Evolutionary conservation across 441 rosid genomes (phyloP).

Genomic region (Macaranga tanarius): DNA sequence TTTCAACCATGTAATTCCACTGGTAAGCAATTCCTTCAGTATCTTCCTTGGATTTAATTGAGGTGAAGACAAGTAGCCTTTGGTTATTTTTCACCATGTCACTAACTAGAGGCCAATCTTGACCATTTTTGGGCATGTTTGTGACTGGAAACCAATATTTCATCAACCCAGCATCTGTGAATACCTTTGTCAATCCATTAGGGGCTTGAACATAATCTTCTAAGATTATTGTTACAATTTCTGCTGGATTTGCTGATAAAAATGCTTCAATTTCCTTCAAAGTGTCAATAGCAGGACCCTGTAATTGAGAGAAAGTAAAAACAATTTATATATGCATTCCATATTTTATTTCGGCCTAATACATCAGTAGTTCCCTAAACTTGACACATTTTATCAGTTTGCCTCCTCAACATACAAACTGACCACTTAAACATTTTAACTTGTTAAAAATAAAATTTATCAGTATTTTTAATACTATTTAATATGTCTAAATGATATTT

Average conservation of each 20-base stretch:
- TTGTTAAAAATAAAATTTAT: no score
- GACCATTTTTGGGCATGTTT: slow-evolving; percentile 65
- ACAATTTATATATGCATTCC: no score
- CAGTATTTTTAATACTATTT: no score
- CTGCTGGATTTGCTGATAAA: slow-evolving; percentile 57
- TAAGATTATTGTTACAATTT: slow-evolving; percentile 67
- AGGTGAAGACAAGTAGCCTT: slow-evolving; percentile 75
- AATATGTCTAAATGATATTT: no score
- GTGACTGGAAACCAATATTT: slow-evolving; percentile 75
- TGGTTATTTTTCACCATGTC: slow-evolving; percentile 73
- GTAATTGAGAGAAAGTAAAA: no score
- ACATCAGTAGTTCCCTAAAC: no score
- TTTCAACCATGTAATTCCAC: slow-evolving; percentile 89
- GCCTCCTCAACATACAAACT: no score
- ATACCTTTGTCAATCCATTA: slow-evolving; percentile 62
- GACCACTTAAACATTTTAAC: no score
- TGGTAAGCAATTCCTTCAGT: slow-evolving; percentile 87
- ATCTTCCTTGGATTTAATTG: slow-evolving; percentile 57
- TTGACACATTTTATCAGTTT: no score
- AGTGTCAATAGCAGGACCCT: slow-evolving; percentile 72
- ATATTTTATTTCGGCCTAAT: no score
- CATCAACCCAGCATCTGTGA: slow-evolving; percentile 66
- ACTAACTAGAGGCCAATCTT: slow-evolving; percentile 79
- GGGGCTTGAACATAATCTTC: slow-evolving; percentile 80
- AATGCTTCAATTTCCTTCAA: slow-evolving; percentile 67